Conservation (phyloP, 495 filamentous ascomycete genomes). For the Hyaloscypha hepaticicola region DNA sequence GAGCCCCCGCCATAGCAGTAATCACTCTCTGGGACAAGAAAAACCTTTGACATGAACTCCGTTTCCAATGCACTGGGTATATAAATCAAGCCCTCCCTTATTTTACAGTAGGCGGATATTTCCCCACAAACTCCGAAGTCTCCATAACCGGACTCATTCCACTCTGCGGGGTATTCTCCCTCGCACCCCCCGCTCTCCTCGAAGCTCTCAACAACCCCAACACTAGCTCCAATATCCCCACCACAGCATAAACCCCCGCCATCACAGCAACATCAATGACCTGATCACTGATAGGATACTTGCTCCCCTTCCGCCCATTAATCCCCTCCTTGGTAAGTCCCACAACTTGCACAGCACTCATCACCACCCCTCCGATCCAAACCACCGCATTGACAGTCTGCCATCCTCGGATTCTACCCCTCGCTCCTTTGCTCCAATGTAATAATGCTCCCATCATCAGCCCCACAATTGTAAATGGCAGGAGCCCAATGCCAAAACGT, state of each 20-base stretch:
- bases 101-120: neutral
- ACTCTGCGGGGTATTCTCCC: neutral
- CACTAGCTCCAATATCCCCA: slow-evolving; percentile 31
- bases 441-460: slow-evolving; percentile 28
- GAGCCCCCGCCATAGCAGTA: too few relatives aligned
- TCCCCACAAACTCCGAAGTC: neutral
- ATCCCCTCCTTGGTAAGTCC: slow-evolving; percentile 31
- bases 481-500: slow-evolving; percentile 34
- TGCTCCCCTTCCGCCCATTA: slow-evolving; percentile 34
- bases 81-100: neutral
- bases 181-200: slow-evolving; percentile 2
- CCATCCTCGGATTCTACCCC: slow-evolving; percentile 29
- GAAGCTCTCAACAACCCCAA: slow-evolving; percentile 26
- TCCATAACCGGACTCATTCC: slow-evolving; percentile 10
- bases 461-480: slow-evolving; percentile 36
- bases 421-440: slow-evolving; percentile 26
- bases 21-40: too few relatives aligned
- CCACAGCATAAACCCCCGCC: slow-evolving; percentile 35
- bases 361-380: slow-evolving; percentile 34
- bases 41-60: neutral
- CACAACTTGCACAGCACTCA: slow-evolving; percentile 34
- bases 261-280: slow-evolving; percentile 38
- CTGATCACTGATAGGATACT: slow-evolving; percentile 37
- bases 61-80: neutral
- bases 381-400: slow-evolving; percentile 28